Conservation (phyloP, 75 land plant species). For the Pinus taeda region DNA sequence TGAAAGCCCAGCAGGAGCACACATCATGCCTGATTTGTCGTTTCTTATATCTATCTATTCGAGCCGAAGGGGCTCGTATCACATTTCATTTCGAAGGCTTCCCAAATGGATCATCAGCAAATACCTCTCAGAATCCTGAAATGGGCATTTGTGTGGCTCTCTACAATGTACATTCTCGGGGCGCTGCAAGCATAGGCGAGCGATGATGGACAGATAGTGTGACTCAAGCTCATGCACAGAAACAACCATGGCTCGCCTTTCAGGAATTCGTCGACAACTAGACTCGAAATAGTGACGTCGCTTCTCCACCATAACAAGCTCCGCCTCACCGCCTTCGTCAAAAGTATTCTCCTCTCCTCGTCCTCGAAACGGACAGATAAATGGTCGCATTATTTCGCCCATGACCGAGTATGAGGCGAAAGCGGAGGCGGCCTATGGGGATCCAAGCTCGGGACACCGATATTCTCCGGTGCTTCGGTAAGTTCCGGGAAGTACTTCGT, state of each 20-base stretch:
- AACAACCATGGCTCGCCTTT: not conserved
- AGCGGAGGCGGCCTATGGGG: not conserved
- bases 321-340: not conserved
- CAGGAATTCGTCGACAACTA: not conserved
- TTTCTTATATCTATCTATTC: no score
- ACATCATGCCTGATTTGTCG: no score
- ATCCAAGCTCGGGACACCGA: conserved; percentile 14
- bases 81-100: not conserved
- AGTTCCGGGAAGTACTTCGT: conserved; percentile 73
- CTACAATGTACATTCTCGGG: not conserved
- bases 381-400: not conserved
- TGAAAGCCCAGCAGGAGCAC: no score
- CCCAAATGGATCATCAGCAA: no score
- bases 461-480: conserved; percentile 50
- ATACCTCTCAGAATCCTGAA: not conserved
- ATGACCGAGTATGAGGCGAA: not conserved
- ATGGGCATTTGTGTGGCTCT: not conserved
- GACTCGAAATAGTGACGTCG: not conserved
- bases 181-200: not conserved
- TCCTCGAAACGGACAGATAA: not conserved
- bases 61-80: not conserved
- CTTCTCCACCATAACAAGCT: not conserved
- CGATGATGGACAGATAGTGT: not conserved
- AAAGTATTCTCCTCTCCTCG: no score
- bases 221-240: conserved; percentile 1